Evolutionary conservation across 768 basidiomycete species (phyloP).

Genomic region (Mycena alexandri): DNA sequence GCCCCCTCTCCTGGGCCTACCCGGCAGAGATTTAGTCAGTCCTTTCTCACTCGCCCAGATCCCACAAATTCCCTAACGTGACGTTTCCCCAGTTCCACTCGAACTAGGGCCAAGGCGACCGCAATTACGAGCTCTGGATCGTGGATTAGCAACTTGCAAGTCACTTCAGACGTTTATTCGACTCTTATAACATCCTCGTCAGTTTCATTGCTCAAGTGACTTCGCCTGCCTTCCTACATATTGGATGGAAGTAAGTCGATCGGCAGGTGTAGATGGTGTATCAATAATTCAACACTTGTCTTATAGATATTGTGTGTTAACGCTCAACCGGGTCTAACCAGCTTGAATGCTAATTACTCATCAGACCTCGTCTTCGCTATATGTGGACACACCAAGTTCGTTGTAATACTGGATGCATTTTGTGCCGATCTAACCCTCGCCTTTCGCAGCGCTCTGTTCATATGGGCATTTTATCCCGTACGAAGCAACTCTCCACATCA

Average conservation of each 20-base stretch:
- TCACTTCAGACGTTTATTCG: neutral
- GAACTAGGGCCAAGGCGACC: slow-evolving; percentile 59
- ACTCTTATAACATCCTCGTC: neutral
- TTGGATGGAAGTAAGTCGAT: slow-evolving; percentile 59
- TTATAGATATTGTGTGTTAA: slow-evolving; percentile 45
- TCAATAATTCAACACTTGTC: neutral
- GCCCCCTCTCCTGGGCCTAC: slow-evolving; percentile 60
- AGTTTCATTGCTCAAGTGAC: slow-evolving; percentile 63
- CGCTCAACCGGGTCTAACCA: too few relatives aligned
- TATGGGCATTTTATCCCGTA: slow-evolving; percentile 60
- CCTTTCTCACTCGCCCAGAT: neutral
- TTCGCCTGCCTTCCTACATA: slow-evolving; percentile 52
- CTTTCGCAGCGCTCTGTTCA: slow-evolving; percentile 50
- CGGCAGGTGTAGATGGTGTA: neutral
- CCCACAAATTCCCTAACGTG: neutral
- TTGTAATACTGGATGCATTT: neutral
- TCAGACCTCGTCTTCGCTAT: slow-evolving; percentile 60
- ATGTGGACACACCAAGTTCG: slow-evolving; percentile 59
- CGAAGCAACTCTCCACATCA: slow-evolving; percentile 14
- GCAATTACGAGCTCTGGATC: slow-evolving; percentile 59
- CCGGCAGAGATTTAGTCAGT: slow-evolving; percentile 56
- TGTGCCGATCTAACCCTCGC: neutral
- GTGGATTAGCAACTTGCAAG: slow-evolving; percentile 60
- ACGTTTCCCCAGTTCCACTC: slow-evolving; percentile 47
- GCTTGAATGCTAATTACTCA: neutral